These are phyloP conservation scores for Endoconidiophora laricicola DNA, from an alignment of 2,329 filamentous ascomycete species.

Conservation along the genomic window DNA sequence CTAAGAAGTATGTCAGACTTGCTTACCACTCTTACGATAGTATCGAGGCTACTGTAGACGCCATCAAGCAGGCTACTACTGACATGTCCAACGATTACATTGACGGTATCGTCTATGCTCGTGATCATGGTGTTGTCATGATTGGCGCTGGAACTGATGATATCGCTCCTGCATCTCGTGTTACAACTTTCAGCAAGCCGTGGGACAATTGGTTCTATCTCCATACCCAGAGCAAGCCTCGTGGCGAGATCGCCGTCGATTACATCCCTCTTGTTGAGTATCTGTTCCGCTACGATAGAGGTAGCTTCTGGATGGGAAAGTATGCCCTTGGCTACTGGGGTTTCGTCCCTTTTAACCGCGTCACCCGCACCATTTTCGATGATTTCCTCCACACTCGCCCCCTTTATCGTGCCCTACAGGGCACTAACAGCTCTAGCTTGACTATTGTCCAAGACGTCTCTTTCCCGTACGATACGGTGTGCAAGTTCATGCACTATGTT, in stretches of 20 bases:
- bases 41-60: conserved; percentile 22
- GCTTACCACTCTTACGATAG: conserved; percentile 34
- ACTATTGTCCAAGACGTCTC: conserved; percentile 51
- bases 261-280: conserved; percentile 48
- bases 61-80: conserved; percentile 28
- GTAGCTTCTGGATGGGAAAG: conserved; percentile 49
- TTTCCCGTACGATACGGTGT: conserved; percentile 27
- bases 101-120: conserved; percentile 49
- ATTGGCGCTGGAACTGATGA: conserved; percentile 38
- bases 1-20: conserved; percentile 38
- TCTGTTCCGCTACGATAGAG: conserved; percentile 55
- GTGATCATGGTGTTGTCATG: conserved; percentile 39
- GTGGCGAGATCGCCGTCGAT: conserved; percentile 24
- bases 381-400: conserved; percentile 45
- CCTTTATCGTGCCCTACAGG: conserved; percentile 49
- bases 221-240: conserved; percentile 35
- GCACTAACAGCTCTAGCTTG: conserved; percentile 39
- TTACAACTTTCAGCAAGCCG: conserved; percentile 36
- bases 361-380: conserved; percentile 45
- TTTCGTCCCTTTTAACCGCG: conserved; percentile 43
- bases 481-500: conserved; percentile 32
- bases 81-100: conserved; percentile 42
- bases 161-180: conserved; percentile 20
- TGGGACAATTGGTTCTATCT: conserved; percentile 61
- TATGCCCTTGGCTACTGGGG: conserved; percentile 47